phyloP scores from a whole-genome alignment of 169 alveolate species.

The Eimeria maxima region DNA sequence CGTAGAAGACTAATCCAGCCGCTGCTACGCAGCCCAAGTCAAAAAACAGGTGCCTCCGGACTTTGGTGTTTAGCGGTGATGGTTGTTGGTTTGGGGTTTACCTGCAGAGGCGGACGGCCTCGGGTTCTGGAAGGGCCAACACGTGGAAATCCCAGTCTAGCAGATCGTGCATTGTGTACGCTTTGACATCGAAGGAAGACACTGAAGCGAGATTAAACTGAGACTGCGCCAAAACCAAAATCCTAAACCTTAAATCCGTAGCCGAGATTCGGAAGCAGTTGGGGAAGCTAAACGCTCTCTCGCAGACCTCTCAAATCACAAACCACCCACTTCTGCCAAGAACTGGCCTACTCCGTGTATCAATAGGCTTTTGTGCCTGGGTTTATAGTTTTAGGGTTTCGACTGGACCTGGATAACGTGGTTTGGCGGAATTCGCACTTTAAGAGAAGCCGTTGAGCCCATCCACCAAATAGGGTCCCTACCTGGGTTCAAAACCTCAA shows the following conservation, averaged over 20 bases:
- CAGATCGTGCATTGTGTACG: slow-evolving; percentile 64
- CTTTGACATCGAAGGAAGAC: slow-evolving; percentile 16
- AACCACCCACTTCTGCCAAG: too few species aligned
- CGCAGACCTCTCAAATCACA: too few species aligned
- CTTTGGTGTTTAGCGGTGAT: neutral
- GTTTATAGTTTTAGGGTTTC: neutral
- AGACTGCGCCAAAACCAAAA: slow-evolving; percentile 33
- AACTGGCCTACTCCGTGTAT: too few species aligned
- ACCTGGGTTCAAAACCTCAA: neutral
- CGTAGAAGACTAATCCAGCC: too few species aligned
- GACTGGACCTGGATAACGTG: slow-evolving; percentile 48
- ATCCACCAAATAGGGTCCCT: slow-evolving; percentile 46
- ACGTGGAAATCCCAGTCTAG: slow-evolving; percentile 78
- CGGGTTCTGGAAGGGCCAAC: slow-evolving; percentile 7
- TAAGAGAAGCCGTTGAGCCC: slow-evolving; percentile 19
- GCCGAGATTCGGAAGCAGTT: neutral
- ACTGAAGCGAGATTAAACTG: slow-evolving; percentile 53
- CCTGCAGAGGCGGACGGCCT: slow-evolving; percentile 67
- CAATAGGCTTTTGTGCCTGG: neutral
- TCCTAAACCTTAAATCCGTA: neutral
- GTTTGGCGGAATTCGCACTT: slow-evolving; percentile 44
- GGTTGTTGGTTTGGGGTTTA: slow-evolving; percentile 58
- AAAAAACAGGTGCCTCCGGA: neutral
- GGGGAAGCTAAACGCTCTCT: neutral
- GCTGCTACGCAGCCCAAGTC: neutral